Base-by-base conservation (phyloP, 2,329 filamentous ascomycete species). In the Diaporthe ilicicola region DNA sequence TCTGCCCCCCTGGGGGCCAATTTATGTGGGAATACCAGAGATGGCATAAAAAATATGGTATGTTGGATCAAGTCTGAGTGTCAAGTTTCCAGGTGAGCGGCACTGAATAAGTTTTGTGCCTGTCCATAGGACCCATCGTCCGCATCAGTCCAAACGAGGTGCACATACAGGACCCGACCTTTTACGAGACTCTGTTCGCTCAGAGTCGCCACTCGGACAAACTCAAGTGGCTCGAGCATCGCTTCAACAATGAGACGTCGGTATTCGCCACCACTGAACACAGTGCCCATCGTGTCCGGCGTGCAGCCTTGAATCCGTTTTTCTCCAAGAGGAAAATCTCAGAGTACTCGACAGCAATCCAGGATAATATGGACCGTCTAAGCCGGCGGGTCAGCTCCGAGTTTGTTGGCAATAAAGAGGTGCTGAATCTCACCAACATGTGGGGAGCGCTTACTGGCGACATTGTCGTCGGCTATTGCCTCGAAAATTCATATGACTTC, bases 321-420 rank as follows among this genome's bases (percentile, higher is more conserved):
- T 83, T 82, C 74, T 80, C 81, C 7, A 76, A 74, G 61, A 48
- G 22, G 2, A 66, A 70, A 15, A 69, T 76, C 22, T 65, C 72
- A 1, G 67, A 66, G 2, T 62, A 59, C 1, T 62, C 65, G 2
- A 27, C 22, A 13, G n/a, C 59, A 42, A 39, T 77, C 22, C 56
- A 69, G 48, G 51, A 56, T n/a, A 44, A 70, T 61, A 24, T 51
- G 12, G 34, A 74, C 50, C 15, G 2, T 5, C 48, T 70, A 3
- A 70, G 59, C 4, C 37, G 44, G 4, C 59, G 72, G 4, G 22
- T 72, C 1, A 19, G n/a, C 2, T n/a, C 51, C 19, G 76, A 76
- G 29, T 75, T 70, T n/a, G 32, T 34, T 1, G 72, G 74, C 1
- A 71, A 55, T 1, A 65, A 42, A 12, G 54, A 48, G 17, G 46